These are phyloP conservation scores for Fomes fomentarius DNA, from an alignment of 1,284 basidiomycete species.

Conservation along the genomic window DNA sequence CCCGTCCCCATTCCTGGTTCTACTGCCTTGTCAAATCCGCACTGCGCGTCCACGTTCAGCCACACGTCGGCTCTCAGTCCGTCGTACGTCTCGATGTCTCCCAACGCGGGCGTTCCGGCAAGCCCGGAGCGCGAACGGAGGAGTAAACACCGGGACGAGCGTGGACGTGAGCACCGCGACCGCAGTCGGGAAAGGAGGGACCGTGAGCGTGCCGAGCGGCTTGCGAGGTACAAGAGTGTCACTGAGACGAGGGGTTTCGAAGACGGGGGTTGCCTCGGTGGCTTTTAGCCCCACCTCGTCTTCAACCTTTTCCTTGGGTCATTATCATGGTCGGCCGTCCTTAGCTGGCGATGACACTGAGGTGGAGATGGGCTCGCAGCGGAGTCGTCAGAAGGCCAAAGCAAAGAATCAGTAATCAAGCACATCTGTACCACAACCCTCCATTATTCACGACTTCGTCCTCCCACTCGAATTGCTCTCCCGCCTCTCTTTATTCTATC, in stretches of 20 bases:
- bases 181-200: constrained; percentile 29
- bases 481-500: not conserved
- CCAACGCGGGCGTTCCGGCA: constrained; percentile 17
- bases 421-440: constrained; percentile 2
- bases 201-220: constrained; percentile 18
- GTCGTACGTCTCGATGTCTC: not conserved
- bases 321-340: not conserved
- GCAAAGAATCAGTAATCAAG: not conserved
- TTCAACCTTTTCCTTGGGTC: not conserved
- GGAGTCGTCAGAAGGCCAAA: not conserved
- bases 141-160: constrained; percentile 17
- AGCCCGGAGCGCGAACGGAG: constrained; percentile 25
- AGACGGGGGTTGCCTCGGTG: constrained; percentile 40
- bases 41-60: too few relatives aligned
- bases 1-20: constrained; percentile 16
- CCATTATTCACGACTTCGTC: not conserved
- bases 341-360: not conserved
- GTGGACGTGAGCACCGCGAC: constrained; percentile 22
- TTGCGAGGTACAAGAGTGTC: constrained; percentile 31
- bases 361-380: not conserved
- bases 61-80: constrained; percentile 4
- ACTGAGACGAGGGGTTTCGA: constrained; percentile 21
- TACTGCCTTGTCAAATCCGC: constrained; percentile 1
- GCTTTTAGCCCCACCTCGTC: constrained; percentile 32
- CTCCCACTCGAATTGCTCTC: not conserved